Conservation (phyloP, 129 eudicot genomes). For the Chrysanthemum makinoi region DNA sequence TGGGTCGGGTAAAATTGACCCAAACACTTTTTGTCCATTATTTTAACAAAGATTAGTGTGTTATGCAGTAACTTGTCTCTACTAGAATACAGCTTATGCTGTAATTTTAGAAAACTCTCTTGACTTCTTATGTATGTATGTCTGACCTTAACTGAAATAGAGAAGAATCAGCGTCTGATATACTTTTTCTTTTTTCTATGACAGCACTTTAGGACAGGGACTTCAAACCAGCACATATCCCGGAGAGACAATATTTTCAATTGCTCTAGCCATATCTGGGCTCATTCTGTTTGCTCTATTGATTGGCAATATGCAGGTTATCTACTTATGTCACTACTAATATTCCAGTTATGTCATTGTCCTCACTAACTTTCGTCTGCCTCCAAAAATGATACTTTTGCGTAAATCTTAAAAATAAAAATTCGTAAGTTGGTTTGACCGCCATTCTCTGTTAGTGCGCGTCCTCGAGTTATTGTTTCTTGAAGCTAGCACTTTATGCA, state of each 20-base stretch:
- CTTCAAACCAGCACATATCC: slow-evolving; percentile 94
- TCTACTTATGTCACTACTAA: not conserved
- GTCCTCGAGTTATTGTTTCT: not conserved
- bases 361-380: not conserved
- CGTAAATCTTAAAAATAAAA: no score
- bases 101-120: not conserved
- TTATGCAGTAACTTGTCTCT: not conserved
- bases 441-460: not conserved
- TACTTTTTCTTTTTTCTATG: slow-evolving; percentile 7
- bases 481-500: not conserved
- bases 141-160: not conserved
- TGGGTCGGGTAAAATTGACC: not conserved
- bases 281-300: slow-evolving; percentile 92
- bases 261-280: slow-evolving; percentile 85
- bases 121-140: not conserved
- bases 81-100: not conserved
- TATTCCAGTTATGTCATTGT: not conserved
- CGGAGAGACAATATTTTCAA: slow-evolving; percentile 86
- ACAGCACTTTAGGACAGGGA: slow-evolving; percentile 96
- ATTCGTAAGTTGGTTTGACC: no score
- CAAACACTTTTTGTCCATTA: not conserved
- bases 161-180: slow-evolving; percentile 1
- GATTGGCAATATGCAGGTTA: slow-evolving; percentile 99
- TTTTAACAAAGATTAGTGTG: not conserved
- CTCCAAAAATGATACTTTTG: no score